Percentiles rank a stretch among this genome's conserved stretches.
Evolutionary conservation across 129 eudicot species (phyloP).

Genomic region (Pulicaria dysenterica): DNA sequence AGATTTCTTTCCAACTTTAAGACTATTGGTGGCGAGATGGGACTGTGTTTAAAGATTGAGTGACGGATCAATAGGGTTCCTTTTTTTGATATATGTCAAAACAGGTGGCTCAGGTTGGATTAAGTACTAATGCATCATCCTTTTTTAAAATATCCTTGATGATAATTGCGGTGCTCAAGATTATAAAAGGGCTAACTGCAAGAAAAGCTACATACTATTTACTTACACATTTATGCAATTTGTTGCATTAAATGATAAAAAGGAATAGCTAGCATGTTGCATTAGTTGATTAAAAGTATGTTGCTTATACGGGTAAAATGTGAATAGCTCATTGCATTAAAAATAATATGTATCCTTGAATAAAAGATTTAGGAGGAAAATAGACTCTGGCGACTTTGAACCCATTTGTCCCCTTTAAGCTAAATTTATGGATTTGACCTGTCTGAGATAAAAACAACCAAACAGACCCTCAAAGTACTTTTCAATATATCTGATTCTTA

Average conservation of each 20-base stretch:
- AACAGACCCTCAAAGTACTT: background rate
- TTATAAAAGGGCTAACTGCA: slow-evolving; percentile 4
- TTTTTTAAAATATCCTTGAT: background rate
- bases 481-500: background rate
- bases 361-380: background rate
- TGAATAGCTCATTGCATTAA: background rate
- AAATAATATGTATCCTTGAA: background rate
- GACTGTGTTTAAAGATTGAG: background rate
- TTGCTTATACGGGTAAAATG: background rate
- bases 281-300: background rate
- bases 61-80: background rate
- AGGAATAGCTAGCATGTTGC: background rate
- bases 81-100: background rate
- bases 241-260: background rate
- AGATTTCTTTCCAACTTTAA: background rate
- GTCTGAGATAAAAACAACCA: background rate
- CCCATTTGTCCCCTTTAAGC: background rate
- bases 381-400: background rate
- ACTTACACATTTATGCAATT: background rate
- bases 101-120: background rate
- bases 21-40: background rate
- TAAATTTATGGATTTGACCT: background rate
- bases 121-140: background rate
- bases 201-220: background rate
- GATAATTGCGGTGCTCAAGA: background rate